Base-by-base conservation (phyloP, 2,329 filamentous ascomycete species). In the Fusarium nelsonii region DNA sequence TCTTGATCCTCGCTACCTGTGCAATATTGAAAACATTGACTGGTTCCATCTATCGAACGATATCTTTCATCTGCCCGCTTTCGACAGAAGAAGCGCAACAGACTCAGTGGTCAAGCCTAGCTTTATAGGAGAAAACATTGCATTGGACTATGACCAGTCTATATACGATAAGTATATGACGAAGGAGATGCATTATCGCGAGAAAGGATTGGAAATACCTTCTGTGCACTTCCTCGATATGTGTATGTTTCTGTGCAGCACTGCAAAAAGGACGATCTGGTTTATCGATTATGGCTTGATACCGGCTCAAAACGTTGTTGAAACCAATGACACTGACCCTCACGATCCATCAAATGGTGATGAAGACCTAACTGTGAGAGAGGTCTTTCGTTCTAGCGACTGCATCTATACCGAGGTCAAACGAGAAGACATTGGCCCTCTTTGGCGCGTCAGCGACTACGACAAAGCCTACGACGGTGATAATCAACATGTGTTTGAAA, bases 101-200 rank as follows among this genome's bases (percentile, higher is more conserved):
- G 6, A 9, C 3, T 20, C 9, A 18, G 14, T 16, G 6, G 7
- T 16, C 4, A 46, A 50, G 10, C 26, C 32, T 0, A 63, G 62
- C 26, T 70, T 68, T 15, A 3, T 64, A 4, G 67, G 66, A 16
- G 30, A 18, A 2, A 53, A 70, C 4, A 28, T 70, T 4, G 66
- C 63, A 3, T 6, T 70, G 6, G 66, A 70, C 11, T 55, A 57
- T n/a, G 63, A 70, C 11, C 39, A 36, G 4, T 43, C 46, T 2
- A 60, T 70, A 20, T 2, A 54, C 0, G 50, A 67, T 15, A 3
- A 3, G 3, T 5, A 16, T 23, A 2, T 11, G 9, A 8, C 12
- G 0, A 16, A 18, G 8, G 5, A 2, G 5, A 10, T 30, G 2
- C 49, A 67, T 12, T 58, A 30, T 3, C 12, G 34, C 1, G 30